A percentile compares a stretch with the other conserved stretches of the same genome.
phyloP scores from a whole-genome alignment of 805 yeast genomes.

The Jamesozyma gamospora region DNA sequence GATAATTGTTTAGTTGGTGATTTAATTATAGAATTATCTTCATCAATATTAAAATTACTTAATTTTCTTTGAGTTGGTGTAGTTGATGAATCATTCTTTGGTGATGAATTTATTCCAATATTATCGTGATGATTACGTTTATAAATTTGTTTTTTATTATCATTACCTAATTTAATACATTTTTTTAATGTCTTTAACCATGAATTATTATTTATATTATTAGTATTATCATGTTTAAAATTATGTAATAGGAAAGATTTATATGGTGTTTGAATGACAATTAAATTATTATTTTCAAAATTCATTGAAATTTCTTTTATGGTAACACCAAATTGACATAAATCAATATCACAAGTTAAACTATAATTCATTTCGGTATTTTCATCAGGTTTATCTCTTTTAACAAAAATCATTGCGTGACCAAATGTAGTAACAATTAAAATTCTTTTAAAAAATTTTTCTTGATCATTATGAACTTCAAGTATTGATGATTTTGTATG shows the following conservation, averaged over 20 bases:
- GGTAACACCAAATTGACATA: constrained; percentile 42
- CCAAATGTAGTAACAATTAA: constrained; percentile 54
- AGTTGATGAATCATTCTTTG: not conserved
- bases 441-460: constrained; percentile 39
- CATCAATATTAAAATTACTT: too few relatives aligned
- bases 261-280: constrained; percentile 48
- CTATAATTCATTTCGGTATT: constrained; percentile 32
- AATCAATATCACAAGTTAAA: constrained; percentile 43
- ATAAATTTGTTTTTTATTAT: constrained; percentile 16
- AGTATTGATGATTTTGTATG: constrained; percentile 15
- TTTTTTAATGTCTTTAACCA: constrained; percentile 52
- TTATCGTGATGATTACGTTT: not conserved
- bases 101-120: not conserved
- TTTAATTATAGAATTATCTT: not conserved
- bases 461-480: constrained; percentile 12
- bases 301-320: constrained; percentile 53
- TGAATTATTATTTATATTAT: constrained; percentile 32
- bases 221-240: constrained; percentile 26
- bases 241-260: constrained; percentile 36
- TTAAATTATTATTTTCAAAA: constrained; percentile 26
- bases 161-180: constrained; percentile 40
- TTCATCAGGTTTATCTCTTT: constrained; percentile 29
- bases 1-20: constrained; percentile 15
- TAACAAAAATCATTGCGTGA: constrained; percentile 44
- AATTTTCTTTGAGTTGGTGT: too few relatives aligned